Evolutionary conservation across 2,329 filamentous ascomycete species (phyloP).

Genomic region (Aspergillus tamarii): DNA sequence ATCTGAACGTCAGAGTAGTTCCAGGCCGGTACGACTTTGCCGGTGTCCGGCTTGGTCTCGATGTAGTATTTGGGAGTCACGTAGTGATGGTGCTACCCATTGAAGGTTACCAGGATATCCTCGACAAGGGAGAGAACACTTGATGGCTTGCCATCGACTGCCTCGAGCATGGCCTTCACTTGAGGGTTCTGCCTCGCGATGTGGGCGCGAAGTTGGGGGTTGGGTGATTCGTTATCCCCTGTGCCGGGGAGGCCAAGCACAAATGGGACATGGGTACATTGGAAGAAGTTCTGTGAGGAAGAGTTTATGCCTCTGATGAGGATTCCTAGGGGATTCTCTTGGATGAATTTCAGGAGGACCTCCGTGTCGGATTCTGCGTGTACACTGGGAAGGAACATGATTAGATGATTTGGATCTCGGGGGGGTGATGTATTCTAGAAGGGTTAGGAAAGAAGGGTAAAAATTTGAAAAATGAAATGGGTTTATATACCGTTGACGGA

Average conservation of each 20-base stretch:
- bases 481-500: neutral
- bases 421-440: too few relatives aligned
- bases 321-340: constrained; percentile 63
- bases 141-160: constrained; percentile 24
- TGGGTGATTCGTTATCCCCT: constrained; percentile 37
- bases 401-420: too few relatives aligned
- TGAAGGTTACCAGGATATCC: constrained; percentile 68
- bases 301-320: constrained; percentile 65
- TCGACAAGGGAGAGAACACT: constrained; percentile 35
- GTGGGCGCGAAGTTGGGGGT: constrained; percentile 59
- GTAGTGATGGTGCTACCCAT: constrained; percentile 61
- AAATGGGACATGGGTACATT: constrained; percentile 65
- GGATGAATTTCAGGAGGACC: constrained; percentile 56
- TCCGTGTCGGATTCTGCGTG: constrained; percentile 5
- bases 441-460: too few relatives aligned
- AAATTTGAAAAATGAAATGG: neutral
- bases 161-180: constrained; percentile 62
- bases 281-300: constrained; percentile 52
- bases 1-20: constrained; percentile 69
- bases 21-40: constrained; percentile 72
- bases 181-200: constrained; percentile 67
- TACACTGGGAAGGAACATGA: constrained; percentile 3
- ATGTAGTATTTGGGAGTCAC: constrained; percentile 70
- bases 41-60: constrained; percentile 65
- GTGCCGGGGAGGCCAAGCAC: constrained; percentile 52